A percentile compares a stretch with the other conserved stretches of the same genome.
These are phyloP conservation scores for Apiotrichum gracile DNA, from an alignment of 1,284 basidiomycete genomes.

Conservation along the genomic window DNA sequence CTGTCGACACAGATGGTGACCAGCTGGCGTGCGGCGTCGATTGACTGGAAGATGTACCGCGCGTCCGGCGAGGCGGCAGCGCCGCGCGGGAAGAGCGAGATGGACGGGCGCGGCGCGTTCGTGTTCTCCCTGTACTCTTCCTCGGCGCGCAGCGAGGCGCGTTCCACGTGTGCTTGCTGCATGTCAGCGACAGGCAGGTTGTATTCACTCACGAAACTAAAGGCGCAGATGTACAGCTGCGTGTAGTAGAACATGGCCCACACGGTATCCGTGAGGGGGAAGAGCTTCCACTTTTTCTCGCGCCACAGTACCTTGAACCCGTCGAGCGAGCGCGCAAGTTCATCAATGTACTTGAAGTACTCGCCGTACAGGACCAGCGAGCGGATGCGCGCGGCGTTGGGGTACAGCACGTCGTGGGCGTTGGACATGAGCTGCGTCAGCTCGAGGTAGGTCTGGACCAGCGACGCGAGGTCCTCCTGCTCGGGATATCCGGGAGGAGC, in stretches of 20 bases:
- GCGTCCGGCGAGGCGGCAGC: slow-evolving; percentile 43
- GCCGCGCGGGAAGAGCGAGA: slow-evolving; percentile 42
- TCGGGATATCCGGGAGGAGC: slow-evolving; percentile 10
- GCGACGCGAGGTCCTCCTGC: slow-evolving; percentile 40
- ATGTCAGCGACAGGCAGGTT: background rate
- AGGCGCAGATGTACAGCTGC: slow-evolving; percentile 45
- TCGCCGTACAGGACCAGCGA: slow-evolving; percentile 41
- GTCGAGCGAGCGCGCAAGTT: slow-evolving; percentile 41
- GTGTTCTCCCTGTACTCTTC: slow-evolving; percentile 25
- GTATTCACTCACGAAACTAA: slow-evolving; percentile 40
- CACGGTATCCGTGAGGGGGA: slow-evolving; percentile 37
- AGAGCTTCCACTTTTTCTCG: slow-evolving; percentile 38
- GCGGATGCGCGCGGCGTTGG: slow-evolving; percentile 39
- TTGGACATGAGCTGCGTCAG: slow-evolving; percentile 46
- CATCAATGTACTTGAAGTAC: slow-evolving; percentile 46
- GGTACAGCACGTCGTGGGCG: slow-evolving; percentile 47
- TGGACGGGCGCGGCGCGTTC: slow-evolving; percentile 19
- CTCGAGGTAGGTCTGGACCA: slow-evolving; percentile 46
- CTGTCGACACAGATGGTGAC: slow-evolving; percentile 44
- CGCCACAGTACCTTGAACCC: slow-evolving; percentile 43
- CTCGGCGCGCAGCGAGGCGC: slow-evolving; percentile 41
- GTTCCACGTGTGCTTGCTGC: slow-evolving; percentile 47
- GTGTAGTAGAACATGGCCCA: slow-evolving; percentile 44
- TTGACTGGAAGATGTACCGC: slow-evolving; percentile 44
- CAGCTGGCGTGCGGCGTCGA: slow-evolving; percentile 42